Percentiles rank a stretch among this genome's conserved stretches.
phyloP scores from a whole-genome alignment of 345 rosid genomes.

The Barbarea vulgaris region DNA sequence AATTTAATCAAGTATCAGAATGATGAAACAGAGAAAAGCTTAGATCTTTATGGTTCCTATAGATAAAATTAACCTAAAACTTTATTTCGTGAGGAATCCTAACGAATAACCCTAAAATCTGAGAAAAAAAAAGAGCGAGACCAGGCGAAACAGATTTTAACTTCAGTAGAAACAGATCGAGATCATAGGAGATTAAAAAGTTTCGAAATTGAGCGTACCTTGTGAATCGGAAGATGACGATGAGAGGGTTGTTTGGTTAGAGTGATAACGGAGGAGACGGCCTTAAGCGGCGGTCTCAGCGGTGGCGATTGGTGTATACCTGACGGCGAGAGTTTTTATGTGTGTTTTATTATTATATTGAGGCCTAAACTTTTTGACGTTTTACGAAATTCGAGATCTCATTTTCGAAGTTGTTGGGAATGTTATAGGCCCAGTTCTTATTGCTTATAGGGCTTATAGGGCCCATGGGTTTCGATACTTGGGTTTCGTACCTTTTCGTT shows the following conservation, averaged over 20 bases:
- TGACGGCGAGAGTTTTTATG: slow-evolving; percentile 10
- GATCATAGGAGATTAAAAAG: not conserved
- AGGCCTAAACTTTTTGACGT: not conserved
- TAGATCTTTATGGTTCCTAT: slow-evolving; percentile 2
- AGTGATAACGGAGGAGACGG: slow-evolving; percentile 33
- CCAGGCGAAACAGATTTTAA: not conserved
- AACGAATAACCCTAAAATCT: slow-evolving; percentile 18
- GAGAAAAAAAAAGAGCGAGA: not conserved
- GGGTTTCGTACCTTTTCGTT: not conserved
- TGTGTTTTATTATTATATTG: not conserved
- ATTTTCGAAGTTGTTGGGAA: not conserved
- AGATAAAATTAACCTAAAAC: not conserved
- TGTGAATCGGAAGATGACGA: not conserved
- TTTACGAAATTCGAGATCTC: not conserved
- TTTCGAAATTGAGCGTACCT: not conserved
- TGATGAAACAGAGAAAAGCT: not conserved
- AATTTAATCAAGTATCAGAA: not conserved
- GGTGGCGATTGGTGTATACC: slow-evolving; percentile 22
- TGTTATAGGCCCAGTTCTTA: not conserved
- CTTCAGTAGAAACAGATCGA: slow-evolving; percentile 11
- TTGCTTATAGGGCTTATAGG: too few relatives aligned
- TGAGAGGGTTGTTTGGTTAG: not conserved
- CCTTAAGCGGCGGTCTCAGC: slow-evolving; percentile 35
- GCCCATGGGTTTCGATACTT: not conserved
- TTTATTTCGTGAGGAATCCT: not conserved